These are phyloP conservation scores for Tarenaya hassleriana DNA, from an alignment of 345 rosid genomes.

Conservation along the genomic window DNA sequence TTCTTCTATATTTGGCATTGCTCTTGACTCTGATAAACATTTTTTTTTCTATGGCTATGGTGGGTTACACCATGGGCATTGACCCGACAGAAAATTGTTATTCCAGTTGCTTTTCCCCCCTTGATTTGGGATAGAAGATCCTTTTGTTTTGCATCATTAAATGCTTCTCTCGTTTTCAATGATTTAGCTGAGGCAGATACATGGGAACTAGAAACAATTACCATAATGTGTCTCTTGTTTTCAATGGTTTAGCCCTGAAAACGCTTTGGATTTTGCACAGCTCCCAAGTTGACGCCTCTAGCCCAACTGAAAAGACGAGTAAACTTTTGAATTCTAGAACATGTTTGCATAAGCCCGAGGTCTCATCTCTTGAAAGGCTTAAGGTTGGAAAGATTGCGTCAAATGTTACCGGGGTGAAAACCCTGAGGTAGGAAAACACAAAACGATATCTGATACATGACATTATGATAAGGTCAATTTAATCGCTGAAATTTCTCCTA, in stretches of 20 bases:
- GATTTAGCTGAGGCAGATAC: no score
- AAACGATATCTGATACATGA: background rate
- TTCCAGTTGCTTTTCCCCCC: background rate
- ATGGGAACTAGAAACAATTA: no score
- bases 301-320: conserved; percentile 35
- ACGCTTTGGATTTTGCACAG: conserved; percentile 31
- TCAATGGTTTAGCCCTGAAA: conserved; percentile 4
- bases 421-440: conserved; percentile 36
- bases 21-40: conserved; percentile 3
- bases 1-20: conserved; percentile 3
- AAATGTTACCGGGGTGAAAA: conserved; percentile 40
- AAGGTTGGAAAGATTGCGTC: conserved; percentile 38
- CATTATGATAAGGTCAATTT: background rate
- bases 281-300: conserved; percentile 33
- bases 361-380: conserved; percentile 34
- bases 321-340: conserved; percentile 30
- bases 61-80: no score
- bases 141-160: no score
- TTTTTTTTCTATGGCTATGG: no score
- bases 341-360: conserved; percentile 31
- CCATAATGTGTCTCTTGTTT: no score
- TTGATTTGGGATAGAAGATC: no score
- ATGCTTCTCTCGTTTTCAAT: no score
- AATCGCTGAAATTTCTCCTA: conserved; percentile 15
- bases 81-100: background rate